Base-by-base conservation (phyloP, 345 rosid species). In the Geranium brycei region DNA sequence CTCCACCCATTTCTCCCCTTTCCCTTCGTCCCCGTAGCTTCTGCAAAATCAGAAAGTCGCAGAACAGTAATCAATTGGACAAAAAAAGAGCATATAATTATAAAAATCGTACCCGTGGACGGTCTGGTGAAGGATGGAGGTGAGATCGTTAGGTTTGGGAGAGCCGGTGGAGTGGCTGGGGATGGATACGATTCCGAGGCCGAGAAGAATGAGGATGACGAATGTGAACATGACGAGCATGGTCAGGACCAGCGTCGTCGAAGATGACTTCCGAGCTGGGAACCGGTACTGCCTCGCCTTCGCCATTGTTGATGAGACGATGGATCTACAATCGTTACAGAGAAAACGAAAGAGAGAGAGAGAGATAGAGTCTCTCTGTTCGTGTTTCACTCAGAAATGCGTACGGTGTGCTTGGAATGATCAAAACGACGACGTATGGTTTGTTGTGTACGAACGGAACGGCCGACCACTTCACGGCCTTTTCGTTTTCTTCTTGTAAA, bases 1-100 rank as follows among this genome's bases (percentile, higher is more conserved):
- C 71, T 92, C 97, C 28, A 79, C 91, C 97, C 95, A 87, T 59
- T 73, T 85, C 73, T 85, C 91, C 17, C 69, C 77, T 74, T 68
- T 70, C 58, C 76, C 80, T 18, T 75, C 89, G 67, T 78, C 89
- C 10, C 56, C 82, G 4, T 65, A 83, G 17, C 66, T 71, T 61
- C 85, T 80, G 64, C 61, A 66, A 57, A 41, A 19, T 41, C 30
- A 68, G 47, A 58, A 60, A 40, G 5, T 19, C 19, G 28, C 28
- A 23, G 28, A 23, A 23, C 28, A 23, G 2, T 23, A 23, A 23
- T 23, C 64, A 55, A 14, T 55, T 62, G 31, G 64, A 31, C 2
- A 64, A 51, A 35, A 31, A 57, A 63, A 62, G 16, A 47, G 13
- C 12, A 23, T 23, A 23, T 23, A 23, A 2, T 23, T 23, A 59